These are phyloP conservation scores for Penicillium bovifimosum DNA, from an alignment of 495 filamentous ascomycete genomes.

Conservation along the genomic window DNA sequence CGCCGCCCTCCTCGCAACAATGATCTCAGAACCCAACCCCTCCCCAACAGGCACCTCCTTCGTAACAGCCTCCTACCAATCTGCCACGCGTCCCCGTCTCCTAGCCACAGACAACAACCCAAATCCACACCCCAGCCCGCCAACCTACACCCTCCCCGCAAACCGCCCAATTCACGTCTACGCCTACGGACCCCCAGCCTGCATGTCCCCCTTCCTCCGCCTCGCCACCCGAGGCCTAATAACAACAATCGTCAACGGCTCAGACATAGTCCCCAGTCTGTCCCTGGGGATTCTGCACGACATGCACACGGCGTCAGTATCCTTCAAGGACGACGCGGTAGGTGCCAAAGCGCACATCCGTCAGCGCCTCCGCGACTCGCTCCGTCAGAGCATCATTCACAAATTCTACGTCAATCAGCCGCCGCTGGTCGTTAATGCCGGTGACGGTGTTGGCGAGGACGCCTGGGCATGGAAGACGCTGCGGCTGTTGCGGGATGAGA, in stretches of 20 bases:
- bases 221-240: conserved; percentile 68
- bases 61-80: conserved; percentile 40
- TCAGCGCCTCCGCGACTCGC: conserved; percentile 57
- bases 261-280: conserved; percentile 68
- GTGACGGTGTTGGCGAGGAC: conserved; percentile 54
- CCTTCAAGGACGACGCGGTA: conserved; percentile 65
- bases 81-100: conserved; percentile 35
- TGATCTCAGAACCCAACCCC: conserved; percentile 59
- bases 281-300: conserved; percentile 73
- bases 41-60: conserved; percentile 50
- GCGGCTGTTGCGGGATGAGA: conserved; percentile 58
- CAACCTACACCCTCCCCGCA: conserved; percentile 50
- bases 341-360: conserved; percentile 61
- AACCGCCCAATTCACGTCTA: conserved; percentile 72
- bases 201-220: conserved; percentile 66
- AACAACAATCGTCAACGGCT: conserved; percentile 66
- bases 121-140: conserved; percentile 4
- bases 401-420: conserved; percentile 45
- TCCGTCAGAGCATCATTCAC: conserved; percentile 45
- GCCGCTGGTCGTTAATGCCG: conserved; percentile 38
- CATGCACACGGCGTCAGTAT: conserved; percentile 62
- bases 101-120: conserved; percentile 26
- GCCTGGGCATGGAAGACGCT: conserved; percentile 67
- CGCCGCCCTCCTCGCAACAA: conserved; percentile 65
- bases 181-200: conserved; percentile 70